Evolutionary conservation across 768 basidiomycete species (phyloP).

Genomic region (Serendipita indica): DNA sequence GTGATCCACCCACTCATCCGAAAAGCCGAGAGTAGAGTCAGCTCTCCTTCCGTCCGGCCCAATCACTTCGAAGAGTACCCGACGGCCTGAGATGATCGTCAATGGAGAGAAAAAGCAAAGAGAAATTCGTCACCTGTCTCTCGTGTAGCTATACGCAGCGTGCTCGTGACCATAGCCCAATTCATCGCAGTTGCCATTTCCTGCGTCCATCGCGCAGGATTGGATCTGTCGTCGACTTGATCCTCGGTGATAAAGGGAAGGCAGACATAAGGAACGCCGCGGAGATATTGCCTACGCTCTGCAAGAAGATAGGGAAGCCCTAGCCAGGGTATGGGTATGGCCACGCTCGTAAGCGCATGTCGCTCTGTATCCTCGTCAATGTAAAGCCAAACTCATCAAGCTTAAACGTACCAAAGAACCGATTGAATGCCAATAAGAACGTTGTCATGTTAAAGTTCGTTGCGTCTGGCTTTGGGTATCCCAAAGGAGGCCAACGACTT

Average conservation of each 20-base stretch:
- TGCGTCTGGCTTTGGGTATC: not conserved
- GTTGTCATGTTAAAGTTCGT: not conserved
- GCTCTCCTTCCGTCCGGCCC: not conserved
- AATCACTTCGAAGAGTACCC: slow-evolving; percentile 1
- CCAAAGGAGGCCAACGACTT: not conserved
- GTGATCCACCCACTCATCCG: not conserved
- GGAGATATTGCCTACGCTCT: slow-evolving; percentile 1
- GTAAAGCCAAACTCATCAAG: not conserved
- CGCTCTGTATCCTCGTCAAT: not conserved
- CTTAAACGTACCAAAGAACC: not conserved
- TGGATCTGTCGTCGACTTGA: not conserved
- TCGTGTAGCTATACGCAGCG: not conserved
- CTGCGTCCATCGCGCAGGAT: not conserved
- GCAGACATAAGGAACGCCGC: slow-evolving; percentile 6
- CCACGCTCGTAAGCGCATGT: not conserved
- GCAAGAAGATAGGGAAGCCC: not conserved
- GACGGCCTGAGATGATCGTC: not conserved
- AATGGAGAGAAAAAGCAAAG: not conserved
- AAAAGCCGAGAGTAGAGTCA: not conserved
- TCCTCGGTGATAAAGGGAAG: not conserved
- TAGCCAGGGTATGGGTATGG: not conserved
- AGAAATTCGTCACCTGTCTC: not conserved
- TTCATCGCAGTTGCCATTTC: not conserved
- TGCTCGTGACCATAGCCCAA: not conserved
- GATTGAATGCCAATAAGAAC: not conserved